phyloP scores from a whole-genome alignment of 495 filamentous ascomycete species.

The Hamigera avellanea region DNA sequence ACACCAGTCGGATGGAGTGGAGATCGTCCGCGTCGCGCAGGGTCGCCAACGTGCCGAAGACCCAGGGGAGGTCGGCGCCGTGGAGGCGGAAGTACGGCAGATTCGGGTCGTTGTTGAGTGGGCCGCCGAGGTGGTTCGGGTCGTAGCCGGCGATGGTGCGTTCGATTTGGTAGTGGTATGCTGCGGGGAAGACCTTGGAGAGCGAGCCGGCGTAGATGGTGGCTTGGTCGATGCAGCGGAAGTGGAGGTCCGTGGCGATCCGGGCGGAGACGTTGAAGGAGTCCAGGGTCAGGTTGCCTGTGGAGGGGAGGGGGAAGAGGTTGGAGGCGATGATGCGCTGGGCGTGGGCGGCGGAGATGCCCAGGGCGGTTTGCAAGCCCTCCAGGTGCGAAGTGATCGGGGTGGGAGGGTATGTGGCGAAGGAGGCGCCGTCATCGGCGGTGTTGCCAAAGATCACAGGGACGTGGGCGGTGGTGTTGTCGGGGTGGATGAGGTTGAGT shows the following conservation, averaged over 20 bases:
- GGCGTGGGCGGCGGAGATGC: conserved; percentile 21
- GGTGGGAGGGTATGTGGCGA: conserved; percentile 22
- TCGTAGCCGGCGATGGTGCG: conserved; percentile 25
- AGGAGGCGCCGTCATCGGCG: conserved; percentile 29
- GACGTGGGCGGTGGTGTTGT: conserved; percentile 19
- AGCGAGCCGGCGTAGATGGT: conserved; percentile 25
- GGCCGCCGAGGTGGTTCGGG: conserved; percentile 27
- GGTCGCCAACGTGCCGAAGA: conserved; percentile 16
- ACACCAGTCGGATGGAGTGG: conserved; percentile 13
- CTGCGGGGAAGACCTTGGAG: conserved; percentile 18
- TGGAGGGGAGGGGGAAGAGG: conserved; percentile 27
- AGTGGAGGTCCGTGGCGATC: conserved; percentile 29
- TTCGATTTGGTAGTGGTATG: conserved; percentile 37
- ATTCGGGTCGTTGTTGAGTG: conserved; percentile 21
- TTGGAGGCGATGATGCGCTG: conserved; percentile 24
- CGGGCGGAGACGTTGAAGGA: conserved; percentile 30
- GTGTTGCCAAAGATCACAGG: conserved; percentile 30
- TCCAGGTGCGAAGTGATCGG: conserved; percentile 16
- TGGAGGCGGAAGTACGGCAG: conserved; percentile 17
- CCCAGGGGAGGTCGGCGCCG: conserved; percentile 13
- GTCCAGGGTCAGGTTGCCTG: conserved; percentile 31
- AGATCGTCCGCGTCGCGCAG: conserved; percentile 15
- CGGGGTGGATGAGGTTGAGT: conserved; percentile 20
- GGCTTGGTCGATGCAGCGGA: conserved; percentile 36
- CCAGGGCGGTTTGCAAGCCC: conserved; percentile 21